These are phyloP conservation scores for Lactifluus pinguis DNA, from an alignment of 768 basidiomycete genomes.

Conservation along the genomic window DNA sequence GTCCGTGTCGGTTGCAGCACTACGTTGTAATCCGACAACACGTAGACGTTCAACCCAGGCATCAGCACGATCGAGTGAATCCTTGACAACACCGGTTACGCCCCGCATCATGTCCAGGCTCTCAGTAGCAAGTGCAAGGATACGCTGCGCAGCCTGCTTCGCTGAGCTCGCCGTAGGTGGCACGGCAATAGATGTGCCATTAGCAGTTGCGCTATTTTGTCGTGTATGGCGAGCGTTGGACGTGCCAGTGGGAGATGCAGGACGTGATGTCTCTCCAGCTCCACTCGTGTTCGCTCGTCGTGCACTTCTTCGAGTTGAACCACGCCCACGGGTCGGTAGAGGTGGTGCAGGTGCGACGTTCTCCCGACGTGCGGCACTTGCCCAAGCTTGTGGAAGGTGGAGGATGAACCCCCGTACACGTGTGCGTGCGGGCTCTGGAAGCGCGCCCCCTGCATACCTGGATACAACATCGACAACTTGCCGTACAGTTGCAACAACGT, in stretches of 20 bases:
- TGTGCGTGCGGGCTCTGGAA: slow-evolving; percentile 74
- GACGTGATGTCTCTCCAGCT: slow-evolving; percentile 22
- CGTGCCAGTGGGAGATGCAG: slow-evolving; percentile 24
- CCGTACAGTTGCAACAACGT: slow-evolving; percentile 82
- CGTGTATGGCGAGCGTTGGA: slow-evolving; percentile 19
- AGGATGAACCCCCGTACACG: slow-evolving; percentile 73
- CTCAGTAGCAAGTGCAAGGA: slow-evolving; percentile 80
- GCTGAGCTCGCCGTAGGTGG: slow-evolving; percentile 45
- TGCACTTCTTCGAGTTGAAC: slow-evolving; percentile 9
- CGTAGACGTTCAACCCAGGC: slow-evolving; percentile 83
- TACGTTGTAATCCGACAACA: slow-evolving; percentile 66
- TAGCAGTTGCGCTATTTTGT: slow-evolving; percentile 23
- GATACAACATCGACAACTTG: slow-evolving; percentile 84
- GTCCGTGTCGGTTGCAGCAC: slow-evolving; percentile 14
- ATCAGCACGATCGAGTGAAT: slow-evolving; percentile 81
- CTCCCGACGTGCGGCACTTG: slow-evolving; percentile 31
- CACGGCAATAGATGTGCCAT: slow-evolving; percentile 13
- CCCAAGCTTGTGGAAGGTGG: slow-evolving; percentile 76
- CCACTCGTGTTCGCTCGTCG: slow-evolving; percentile 15
- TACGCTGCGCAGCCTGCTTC: slow-evolving; percentile 66
- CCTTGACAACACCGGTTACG: slow-evolving; percentile 81
- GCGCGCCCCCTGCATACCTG: slow-evolving; percentile 76
- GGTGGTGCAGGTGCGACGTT: slow-evolving; percentile 16
- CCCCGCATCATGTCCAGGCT: slow-evolving; percentile 89
- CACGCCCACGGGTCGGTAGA: slow-evolving; percentile 20